Evolutionary conservation across 345 rosid species (phyloP), one percentile per base, ranked within the genome.

Genomic region (Clausena lansium): DNA sequence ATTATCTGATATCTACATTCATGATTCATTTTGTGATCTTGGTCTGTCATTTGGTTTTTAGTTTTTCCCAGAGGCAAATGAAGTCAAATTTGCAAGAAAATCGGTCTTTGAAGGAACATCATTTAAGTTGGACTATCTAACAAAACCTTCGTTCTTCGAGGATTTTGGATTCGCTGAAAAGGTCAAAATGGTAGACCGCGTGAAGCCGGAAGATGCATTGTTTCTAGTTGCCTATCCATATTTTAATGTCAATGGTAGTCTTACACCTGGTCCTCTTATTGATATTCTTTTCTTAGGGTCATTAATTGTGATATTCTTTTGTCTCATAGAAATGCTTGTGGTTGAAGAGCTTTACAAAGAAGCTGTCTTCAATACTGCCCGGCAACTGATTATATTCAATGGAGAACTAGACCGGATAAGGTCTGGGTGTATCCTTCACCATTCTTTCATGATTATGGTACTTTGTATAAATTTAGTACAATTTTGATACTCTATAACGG

Each of bases 11-110:
- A 70, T 61, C 22, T 61, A 45, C 20, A 30, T 60, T 55, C 24
- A 15, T 47, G 20, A 64, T 9, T 58, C 24, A 36, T 36, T 57
- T 52, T 7, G 20, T 24, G 35, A 55, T 73, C 38, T 65, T 66
- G 52, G 41, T 33, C 50, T 52, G 38, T 69, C 36, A 35, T 9
- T 58, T 55, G 54, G 19, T 47, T 82, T 77, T 74, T 91, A 94
- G 98, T 95, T 95, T 83, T 95, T 95, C 72, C 98, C 98, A 0
- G 98, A 95, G 86, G 99, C 97, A 78, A 93, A 85, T 50, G 99
- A 95, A 80, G 97, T 93, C 67, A 80, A 83, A 71, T 91, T 93
- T 81, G 99, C 99, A 61, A 81, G 93, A 66, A 76, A 84, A 32
- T 86, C 89, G 0, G 90, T 84, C 25, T 95, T 95, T 52, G 98